phyloP scores from a whole-genome alignment of 352 stramenopile species.

The Phytopythium montanum region DNA sequence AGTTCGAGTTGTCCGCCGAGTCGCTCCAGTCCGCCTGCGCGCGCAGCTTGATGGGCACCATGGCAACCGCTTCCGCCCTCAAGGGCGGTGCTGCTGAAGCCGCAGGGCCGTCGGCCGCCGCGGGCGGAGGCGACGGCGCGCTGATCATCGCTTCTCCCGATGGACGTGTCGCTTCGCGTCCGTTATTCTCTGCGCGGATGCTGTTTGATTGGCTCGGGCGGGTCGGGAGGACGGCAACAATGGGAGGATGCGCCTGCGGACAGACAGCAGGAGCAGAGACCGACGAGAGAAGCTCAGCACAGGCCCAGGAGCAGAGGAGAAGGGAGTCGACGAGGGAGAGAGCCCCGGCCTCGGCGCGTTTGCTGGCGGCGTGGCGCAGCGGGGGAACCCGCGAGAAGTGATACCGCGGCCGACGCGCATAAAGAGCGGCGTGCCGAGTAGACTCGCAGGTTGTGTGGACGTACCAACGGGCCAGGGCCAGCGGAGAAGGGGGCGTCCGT shows the following conservation, averaged over 20 bases:
- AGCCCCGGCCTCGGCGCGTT: no score
- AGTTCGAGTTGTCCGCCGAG: slow-evolving; percentile 42
- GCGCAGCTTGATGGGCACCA: not conserved
- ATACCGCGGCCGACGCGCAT: not conserved
- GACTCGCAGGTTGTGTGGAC: not conserved
- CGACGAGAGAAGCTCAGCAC: no score
- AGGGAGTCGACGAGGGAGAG: no score
- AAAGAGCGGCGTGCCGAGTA: slow-evolving; percentile 1
- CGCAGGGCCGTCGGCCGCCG: not conserved
- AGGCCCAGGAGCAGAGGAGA: no score
- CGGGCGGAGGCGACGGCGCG: not conserved
- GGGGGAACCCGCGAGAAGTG: slow-evolving; percentile 4
- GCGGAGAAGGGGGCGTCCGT: not conserved
- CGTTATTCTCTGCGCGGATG: not conserved
- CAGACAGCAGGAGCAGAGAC: slow-evolving; percentile 3
- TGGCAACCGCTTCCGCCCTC: not conserved
- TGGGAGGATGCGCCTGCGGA: not conserved
- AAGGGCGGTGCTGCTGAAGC: not conserved
- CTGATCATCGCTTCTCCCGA: not conserved
- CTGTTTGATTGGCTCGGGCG: slow-evolving; percentile 2
- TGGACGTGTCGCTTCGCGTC: not conserved
- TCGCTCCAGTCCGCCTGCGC: slow-evolving; percentile 49
- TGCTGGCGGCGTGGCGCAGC: no score
- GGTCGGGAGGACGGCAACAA: not conserved
- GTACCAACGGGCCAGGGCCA: not conserved